Conservation (phyloP, 106 monocot species). For the Phalaenopsis equestris region DNA sequence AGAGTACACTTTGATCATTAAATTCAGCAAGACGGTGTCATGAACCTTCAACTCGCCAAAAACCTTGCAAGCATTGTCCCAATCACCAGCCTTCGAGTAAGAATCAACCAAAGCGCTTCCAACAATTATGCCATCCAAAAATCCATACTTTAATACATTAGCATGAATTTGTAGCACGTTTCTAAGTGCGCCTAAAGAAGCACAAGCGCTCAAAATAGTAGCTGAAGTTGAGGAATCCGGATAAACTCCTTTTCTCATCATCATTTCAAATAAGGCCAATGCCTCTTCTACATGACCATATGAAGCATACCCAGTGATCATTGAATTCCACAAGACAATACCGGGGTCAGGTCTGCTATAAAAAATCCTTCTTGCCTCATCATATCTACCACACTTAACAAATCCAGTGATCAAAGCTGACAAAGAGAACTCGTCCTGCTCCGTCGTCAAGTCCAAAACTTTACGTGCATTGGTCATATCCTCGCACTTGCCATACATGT, state of each 20-base stretch:
- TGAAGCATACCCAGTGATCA: slow-evolving; percentile 37
- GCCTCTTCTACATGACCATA: slow-evolving; percentile 26
- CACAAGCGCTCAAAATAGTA: slow-evolving; percentile 38
- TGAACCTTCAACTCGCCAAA: slow-evolving; percentile 29
- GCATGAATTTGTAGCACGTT: slow-evolving; percentile 44
- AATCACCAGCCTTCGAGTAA: slow-evolving; percentile 49
- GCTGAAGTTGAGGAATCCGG: slow-evolving; percentile 41
- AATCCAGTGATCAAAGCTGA: slow-evolving; percentile 52
- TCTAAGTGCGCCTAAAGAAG: slow-evolving; percentile 1
- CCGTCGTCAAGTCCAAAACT: slow-evolving; percentile 18
- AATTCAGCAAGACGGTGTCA: slow-evolving; percentile 60
- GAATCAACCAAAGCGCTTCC: slow-evolving; percentile 50
- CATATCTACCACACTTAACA: slow-evolving; percentile 28
- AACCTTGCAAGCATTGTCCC: slow-evolving; percentile 38
- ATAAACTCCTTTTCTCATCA: slow-evolving; percentile 24
- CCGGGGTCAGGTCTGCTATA: slow-evolving; percentile 18
- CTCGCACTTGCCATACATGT: slow-evolving; percentile 76
- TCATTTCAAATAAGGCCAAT: slow-evolving; percentile 27
- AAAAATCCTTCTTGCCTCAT: slow-evolving; percentile 41
- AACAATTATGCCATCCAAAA: slow-evolving; percentile 25
- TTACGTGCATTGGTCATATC: slow-evolving; percentile 37
- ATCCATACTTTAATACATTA: slow-evolving; percentile 30
- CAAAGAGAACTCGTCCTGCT: slow-evolving; percentile 55
- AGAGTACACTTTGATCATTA: slow-evolving; percentile 60
- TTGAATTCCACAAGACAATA: slow-evolving; percentile 58